Base-by-base conservation (phyloP, 441 rosid species). In the Raphanus hybrid region DNA sequence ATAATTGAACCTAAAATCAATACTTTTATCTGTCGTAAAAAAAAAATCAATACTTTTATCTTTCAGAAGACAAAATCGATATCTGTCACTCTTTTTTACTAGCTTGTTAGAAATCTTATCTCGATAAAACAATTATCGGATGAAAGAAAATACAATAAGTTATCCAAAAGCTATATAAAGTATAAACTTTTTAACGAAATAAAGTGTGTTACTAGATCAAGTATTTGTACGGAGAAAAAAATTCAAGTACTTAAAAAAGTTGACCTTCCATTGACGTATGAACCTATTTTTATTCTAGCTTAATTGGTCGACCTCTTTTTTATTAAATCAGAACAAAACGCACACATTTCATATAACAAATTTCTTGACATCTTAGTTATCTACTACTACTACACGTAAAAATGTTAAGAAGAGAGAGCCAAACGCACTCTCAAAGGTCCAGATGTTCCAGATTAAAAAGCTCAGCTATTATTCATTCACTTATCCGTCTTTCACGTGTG, bases 401-500 rank as follows among this genome's bases (percentile, higher is more conserved):
- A 50, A 61, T 68, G 61, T 60, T 48, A 58, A 78, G 26, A 71
- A 59, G 73, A 72, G 59, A 43, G 26, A 67, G 20, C 77, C 66
- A 78, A 73, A 60, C n/a, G 73, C 45, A 3, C 67, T 73, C 77
- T 48, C 50, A 67, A 61, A 73, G 70, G 74, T 73, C 65, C 81
- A 78, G 70, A 78, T 73, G 77, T 45, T 16, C 63, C 43, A 7
- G 60, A 62, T 37, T 8, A 32, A 45, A 45, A 45, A 45, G 9
- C 70, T 73, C 58, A 52, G 8, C 18, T 69, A 72, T 37, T 57
- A 23, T 35, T 66, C 75, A 58, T 16, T 52, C 18, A 78, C 64
- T 65, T 67, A 65, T 65, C 74, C 77, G 48, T 67, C 76, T 67
- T 78, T 78, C 74, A 69, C 82, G 75, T 79, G 82, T 79, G 67